Evolutionary conservation across 106 monocot genomes (phyloP), one percentile per base, ranked within the genome.

Genomic region (Acanthochlamys bracteata): DNA sequence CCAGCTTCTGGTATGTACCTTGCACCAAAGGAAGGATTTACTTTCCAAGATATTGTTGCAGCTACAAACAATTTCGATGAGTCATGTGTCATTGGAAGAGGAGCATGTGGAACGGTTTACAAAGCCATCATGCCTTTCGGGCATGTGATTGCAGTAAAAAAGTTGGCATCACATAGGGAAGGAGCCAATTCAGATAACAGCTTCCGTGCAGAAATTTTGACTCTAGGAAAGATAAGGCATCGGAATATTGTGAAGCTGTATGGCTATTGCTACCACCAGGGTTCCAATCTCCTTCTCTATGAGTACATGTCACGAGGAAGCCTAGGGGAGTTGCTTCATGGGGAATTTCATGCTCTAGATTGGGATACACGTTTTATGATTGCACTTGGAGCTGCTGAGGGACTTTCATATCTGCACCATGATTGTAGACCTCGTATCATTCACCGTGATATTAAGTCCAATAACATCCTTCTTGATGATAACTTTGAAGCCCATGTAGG

Each of bases 401-500:
- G 95, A 15, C 84, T 96, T 53, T 84, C 87, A 17, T 96, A 96
- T 52, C 69, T 96, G 64, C 95, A 96, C 55, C 90, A 91, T 73
- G 95, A 91, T 63, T 96, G 95, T 66, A 96, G 88, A 62, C 95
- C 90, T 21, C 79, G 41, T 10, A 96, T 96, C 42, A 88, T 96
- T 66, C 95, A 96, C 68, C 69, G 95, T 54, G 95, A 96, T 76
- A 91, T 96, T 53, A 96, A 96, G 68, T 96, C 95, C 7, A 96
- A 88, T 42, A 96, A 96, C 68, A 96, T 96, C 24, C 65, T 96
- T 21, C 84, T 96, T 25, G 82, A 96, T 79, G 95, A 85, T 49
- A 84, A 88, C 55, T 91, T 82, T 72, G 95, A 88, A 72, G 90
- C 95, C 8, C 95, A 85, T 85, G 95, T 96, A 51, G 95, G 95